Percentiles rank a stretch among this genome's conserved stretches.
Conservation (phyloP, 345 rosid species). For the Crucihimalaya himalaica region DNA sequence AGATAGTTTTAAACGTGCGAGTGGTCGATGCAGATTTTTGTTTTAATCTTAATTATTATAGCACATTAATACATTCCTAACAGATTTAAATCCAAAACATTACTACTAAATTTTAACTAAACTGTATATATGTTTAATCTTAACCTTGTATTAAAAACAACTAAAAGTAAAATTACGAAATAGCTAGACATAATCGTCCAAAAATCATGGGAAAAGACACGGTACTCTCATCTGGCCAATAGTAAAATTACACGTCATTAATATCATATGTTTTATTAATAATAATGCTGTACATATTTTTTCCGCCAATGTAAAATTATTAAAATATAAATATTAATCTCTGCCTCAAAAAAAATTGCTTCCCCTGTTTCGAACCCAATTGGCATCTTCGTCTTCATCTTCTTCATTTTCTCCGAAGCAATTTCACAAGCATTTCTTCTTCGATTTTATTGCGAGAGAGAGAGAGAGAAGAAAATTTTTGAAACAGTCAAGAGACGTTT, state of each 20-base stretch:
- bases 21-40: slow-evolving; percentile 27
- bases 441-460: background rate
- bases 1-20: slow-evolving; percentile 12
- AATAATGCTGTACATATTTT: background rate
- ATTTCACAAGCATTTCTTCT: slow-evolving; percentile 17
- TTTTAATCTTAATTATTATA: too few relatives aligned
- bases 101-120: background rate
- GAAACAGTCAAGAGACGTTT: slow-evolving; percentile 13
- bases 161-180: background rate
- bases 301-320: background rate
- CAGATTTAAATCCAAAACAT: background rate
- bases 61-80: background rate
- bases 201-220: slow-evolving; percentile 27
- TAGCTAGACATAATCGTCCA: slow-evolving; percentile 16
- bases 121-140: background rate
- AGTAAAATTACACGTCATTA: slow-evolving; percentile 25
- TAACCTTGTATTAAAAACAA: background rate
- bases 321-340: slow-evolving; percentile 7
- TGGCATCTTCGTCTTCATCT: slow-evolving; percentile 21
- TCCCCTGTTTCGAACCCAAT: slow-evolving; percentile 39
- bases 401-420: slow-evolving; percentile 21
- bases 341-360: slow-evolving; percentile 20
- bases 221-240: background rate
- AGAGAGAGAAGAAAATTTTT: background rate
- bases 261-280: background rate